Conservation (phyloP, 2,329 filamentous ascomycete species). For the Apiospora rasikravindrae region DNA sequence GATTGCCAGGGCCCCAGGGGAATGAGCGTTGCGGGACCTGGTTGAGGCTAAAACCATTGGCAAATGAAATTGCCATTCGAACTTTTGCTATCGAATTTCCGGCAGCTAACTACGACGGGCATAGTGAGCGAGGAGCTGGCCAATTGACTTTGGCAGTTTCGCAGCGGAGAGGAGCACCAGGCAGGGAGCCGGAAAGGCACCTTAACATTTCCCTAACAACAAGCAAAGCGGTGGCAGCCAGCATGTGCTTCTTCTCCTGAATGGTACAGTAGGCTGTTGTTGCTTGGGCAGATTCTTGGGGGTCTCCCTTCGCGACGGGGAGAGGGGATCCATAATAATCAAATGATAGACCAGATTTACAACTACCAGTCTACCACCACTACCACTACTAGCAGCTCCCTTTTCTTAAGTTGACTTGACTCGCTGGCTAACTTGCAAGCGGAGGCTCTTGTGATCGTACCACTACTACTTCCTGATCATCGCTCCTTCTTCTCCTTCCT, state of each 20-base stretch:
- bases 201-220: not conserved
- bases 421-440: constrained; percentile 1
- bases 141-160: constrained; percentile 9
- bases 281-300: constrained; percentile 1
- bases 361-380: not conserved
- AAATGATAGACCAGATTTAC: constrained; percentile 10
- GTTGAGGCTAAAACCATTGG: constrained; percentile 1
- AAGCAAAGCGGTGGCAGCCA: constrained; percentile 5
- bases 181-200: not conserved
- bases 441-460: not conserved
- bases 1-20: not conserved
- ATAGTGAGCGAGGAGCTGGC: not conserved
- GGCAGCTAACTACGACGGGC: constrained; percentile 1
- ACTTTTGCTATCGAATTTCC: constrained; percentile 7
- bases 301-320: not conserved
- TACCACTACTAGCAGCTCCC: not conserved
- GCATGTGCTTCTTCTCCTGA: constrained; percentile 15
- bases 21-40: not conserved
- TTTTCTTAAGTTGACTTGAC: constrained; percentile 12
- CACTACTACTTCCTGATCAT: not conserved
- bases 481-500: not conserved
- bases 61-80: constrained; percentile 17
- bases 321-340: constrained; percentile 4
- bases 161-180: not conserved
- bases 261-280: not conserved